Evolutionary conservation across 139 green algal species (phyloP).

Genomic region (Auxenochlorella pyrenoidosa): DNA sequence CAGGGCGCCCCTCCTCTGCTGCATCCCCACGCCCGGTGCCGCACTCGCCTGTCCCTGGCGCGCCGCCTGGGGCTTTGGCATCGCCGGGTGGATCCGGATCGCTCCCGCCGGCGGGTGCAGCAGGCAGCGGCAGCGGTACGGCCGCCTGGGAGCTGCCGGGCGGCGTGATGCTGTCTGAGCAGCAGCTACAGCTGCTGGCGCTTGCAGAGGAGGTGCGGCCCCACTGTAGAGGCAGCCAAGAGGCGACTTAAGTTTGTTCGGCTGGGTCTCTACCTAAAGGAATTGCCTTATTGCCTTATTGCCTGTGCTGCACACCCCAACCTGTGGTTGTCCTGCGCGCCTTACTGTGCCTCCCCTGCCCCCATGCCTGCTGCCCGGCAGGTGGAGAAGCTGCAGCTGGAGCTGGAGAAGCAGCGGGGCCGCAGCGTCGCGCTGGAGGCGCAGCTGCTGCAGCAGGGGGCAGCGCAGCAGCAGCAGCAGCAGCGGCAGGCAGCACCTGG

Average conservation of each 20-base stretch:
- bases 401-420: constrained; percentile 23
- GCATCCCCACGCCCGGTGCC: not conserved
- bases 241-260: too few relatives aligned
- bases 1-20: not conserved
- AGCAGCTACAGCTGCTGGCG: constrained; percentile 43
- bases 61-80: not conserved
- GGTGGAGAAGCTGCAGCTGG: constrained; percentile 21
- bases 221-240: too few relatives aligned
- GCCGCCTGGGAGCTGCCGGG: constrained; percentile 32
- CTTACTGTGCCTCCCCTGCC: too few relatives aligned
- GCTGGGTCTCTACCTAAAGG: too few relatives aligned
- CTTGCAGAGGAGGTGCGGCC: constrained; percentile 39
- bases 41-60: not conserved
- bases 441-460: not conserved
- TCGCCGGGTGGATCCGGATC: not conserved
- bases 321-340: too few relatives aligned
- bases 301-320: too few relatives aligned
- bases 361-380: not conserved
- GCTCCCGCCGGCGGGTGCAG: not conserved
- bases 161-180: constrained; percentile 29
- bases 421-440: not conserved
- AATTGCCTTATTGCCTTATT: too few relatives aligned
- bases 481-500: not conserved
- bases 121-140: not conserved
- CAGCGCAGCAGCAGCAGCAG: not conserved